A percentile compares a stretch with the other conserved stretches of the same genome.
Evolutionary conservation across 257 asterid species (phyloP).

Genomic region (Coffea canephora): DNA sequence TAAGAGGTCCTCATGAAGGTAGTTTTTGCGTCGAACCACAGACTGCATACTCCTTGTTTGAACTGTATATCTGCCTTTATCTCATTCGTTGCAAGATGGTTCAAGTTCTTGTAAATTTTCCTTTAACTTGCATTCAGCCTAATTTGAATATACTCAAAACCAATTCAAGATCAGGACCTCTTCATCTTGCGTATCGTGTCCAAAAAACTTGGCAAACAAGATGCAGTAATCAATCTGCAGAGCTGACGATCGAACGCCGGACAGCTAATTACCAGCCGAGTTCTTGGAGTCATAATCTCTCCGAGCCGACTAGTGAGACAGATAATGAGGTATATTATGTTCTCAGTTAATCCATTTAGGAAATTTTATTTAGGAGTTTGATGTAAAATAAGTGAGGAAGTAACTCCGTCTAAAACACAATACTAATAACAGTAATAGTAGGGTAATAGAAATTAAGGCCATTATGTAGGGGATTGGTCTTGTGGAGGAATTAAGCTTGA

Average conservation of each 20-base stretch:
- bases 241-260: not conserved
- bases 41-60: no score
- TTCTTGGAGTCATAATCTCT: not conserved
- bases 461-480: no score
- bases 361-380: not conserved
- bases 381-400: no score
- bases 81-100: not conserved
- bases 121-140: not conserved
- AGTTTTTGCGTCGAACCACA: no score
- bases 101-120: not conserved
- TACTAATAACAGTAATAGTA: no score
- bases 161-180: not conserved
- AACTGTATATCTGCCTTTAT: no score
- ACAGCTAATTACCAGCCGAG: conserved; percentile 11
- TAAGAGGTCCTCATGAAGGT: no score
- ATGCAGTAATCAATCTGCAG: not conserved
- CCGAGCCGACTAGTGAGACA: not conserved
- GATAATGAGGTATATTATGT: not conserved
- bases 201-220: not conserved
- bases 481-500: no score
- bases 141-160: not conserved
- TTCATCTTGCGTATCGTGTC: not conserved
- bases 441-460: no score
- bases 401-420: no score
- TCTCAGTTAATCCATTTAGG: not conserved